Conservation (phyloP, 163 green algal genomes). For the Scenedesmus sp. region DNA sequence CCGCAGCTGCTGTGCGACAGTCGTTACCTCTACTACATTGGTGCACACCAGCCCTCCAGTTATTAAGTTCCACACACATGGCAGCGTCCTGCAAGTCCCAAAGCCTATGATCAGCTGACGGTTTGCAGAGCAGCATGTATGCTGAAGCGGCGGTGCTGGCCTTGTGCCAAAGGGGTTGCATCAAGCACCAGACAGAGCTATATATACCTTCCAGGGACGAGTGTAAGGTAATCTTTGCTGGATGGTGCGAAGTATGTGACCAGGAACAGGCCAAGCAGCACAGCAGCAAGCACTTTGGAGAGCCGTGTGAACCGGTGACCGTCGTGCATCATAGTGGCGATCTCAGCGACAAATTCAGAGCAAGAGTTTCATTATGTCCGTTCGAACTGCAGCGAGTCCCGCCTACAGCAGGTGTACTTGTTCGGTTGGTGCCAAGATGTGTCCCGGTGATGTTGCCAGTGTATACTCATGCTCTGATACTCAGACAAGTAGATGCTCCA, state of each 20-base stretch:
- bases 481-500: neutral
- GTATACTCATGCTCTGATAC: no score
- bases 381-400: neutral
- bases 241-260: slow-evolving; percentile 62
- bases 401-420: neutral
- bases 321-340: neutral
- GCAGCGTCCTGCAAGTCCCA: slow-evolving; percentile 67
- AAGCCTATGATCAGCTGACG: neutral
- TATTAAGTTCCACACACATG: slow-evolving; percentile 82
- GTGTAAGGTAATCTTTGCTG: slow-evolving; percentile 62
- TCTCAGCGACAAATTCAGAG: neutral
- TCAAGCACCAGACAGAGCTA: neutral
- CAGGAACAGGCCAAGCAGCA: slow-evolving; percentile 66
- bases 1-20: neutral
- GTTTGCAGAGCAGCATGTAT: neutral
- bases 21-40: slow-evolving; percentile 69
- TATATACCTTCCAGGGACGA: slow-evolving; percentile 74
- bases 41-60: slow-evolving; percentile 74
- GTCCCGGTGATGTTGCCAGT: neutral
- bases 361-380: neutral
- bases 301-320: slow-evolving; percentile 55
- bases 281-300: slow-evolving; percentile 61
- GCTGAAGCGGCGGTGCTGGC: neutral
- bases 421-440: neutral
- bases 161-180: neutral